These are phyloP conservation scores for Hanseniaspora hatyaiensis DNA, from an alignment of 805 yeast genomes.

Conservation along the genomic window DNA sequence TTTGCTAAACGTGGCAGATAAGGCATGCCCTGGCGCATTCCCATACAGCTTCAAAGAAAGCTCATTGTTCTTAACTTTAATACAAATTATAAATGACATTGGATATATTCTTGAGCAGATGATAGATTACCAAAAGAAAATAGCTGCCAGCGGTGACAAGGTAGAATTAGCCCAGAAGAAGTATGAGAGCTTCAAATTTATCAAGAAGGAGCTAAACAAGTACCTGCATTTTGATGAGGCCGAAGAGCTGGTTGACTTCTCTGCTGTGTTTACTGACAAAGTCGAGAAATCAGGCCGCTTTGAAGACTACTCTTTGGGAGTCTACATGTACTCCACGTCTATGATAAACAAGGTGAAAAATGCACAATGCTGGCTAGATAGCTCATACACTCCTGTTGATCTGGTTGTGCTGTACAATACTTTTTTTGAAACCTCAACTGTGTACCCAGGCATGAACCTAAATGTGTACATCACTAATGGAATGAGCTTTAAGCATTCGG, in stretches of 20 bases:
- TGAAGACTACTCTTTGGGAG: conserved; percentile 5
- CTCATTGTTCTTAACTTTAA: background rate
- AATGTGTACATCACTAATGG: conserved; percentile 2
- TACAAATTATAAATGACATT: background rate
- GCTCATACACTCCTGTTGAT: conserved; percentile 4
- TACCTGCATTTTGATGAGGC: background rate
- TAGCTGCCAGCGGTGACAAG: background rate
- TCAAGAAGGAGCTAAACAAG: background rate
- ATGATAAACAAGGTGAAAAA: background rate
- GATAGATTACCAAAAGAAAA: background rate
- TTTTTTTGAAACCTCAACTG: conserved; percentile 12
- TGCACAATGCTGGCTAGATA: background rate
- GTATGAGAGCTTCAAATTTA: background rate
- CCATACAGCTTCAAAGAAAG: conserved; percentile 5
- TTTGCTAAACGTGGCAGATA: conserved; percentile 9
- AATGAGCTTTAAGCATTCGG: conserved; percentile 12
- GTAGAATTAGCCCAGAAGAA: background rate
- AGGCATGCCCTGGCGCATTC: conserved; percentile 7
- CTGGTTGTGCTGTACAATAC: background rate
- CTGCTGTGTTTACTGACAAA: background rate
- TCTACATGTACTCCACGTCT: conserved; percentile 1
- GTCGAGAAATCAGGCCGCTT: background rate
- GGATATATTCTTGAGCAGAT: background rate
- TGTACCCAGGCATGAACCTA: conserved; percentile 10
- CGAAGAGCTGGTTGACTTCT: background rate